These are phyloP conservation scores for Fusarium scirpi DNA, from an alignment of 2,329 filamentous ascomycete genomes.

Conservation along the genomic window DNA sequence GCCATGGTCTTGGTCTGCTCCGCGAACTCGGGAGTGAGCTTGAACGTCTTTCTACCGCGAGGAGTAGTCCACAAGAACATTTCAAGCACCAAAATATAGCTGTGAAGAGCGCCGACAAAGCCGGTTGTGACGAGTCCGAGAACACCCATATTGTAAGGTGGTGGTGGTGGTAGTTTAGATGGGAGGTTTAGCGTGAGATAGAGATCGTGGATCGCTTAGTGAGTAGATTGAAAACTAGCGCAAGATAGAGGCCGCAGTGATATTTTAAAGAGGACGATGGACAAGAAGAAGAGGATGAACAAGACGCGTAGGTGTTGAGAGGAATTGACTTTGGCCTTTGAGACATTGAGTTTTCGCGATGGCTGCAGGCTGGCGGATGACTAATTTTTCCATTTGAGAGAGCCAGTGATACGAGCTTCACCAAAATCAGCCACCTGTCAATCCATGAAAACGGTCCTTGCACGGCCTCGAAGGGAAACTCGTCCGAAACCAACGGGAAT, in stretches of 20 bases:
- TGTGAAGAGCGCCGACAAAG: constrained; percentile 57
- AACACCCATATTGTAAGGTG: constrained; percentile 50
- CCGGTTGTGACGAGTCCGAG: constrained; percentile 52
- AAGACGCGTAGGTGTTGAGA: not conserved
- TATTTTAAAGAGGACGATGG: not conserved
- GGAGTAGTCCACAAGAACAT: constrained; percentile 64
- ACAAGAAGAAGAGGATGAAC: not conserved
- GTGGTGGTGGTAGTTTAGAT: not conserved
- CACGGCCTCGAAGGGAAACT: not conserved
- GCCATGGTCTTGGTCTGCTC: constrained; percentile 59
- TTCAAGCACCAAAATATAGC: constrained; percentile 63
- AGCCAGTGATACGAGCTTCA: not conserved
- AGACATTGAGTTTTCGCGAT: constrained; percentile 3
- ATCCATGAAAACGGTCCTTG: constrained; percentile 15
- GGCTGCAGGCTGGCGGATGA: not conserved
- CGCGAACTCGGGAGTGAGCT: constrained; percentile 59
- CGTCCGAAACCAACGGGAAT: constrained; percentile 21
- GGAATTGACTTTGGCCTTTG: not conserved
- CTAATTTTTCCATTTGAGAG: constrained; percentile 3
- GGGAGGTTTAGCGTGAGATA: not conserved
- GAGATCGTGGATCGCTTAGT: not conserved
- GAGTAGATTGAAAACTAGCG: not conserved
- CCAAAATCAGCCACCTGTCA: not conserved
- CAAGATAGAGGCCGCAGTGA: not conserved
- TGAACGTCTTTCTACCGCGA: constrained; percentile 59